Percentiles rank a stretch among this genome's conserved stretches.
phyloP scores from a whole-genome alignment of 495 filamentous ascomycete species.

The Neurospora discreta region DNA sequence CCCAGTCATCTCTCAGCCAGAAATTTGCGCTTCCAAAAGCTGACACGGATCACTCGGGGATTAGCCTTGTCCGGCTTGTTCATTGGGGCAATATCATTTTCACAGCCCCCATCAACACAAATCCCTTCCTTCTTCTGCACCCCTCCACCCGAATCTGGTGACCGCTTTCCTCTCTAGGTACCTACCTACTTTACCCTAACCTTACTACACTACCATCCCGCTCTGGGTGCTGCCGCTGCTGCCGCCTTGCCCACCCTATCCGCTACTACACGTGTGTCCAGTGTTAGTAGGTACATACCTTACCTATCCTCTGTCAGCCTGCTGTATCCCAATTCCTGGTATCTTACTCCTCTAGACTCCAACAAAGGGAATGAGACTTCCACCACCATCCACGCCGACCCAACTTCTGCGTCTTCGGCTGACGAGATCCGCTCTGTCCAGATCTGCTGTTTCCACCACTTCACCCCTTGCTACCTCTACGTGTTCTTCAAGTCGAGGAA shows the following conservation, averaged over 20 bases:
- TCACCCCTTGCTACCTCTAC: slow-evolving; percentile 1
- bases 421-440: slow-evolving; percentile 1
- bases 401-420: slow-evolving; percentile 3
- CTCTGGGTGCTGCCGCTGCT: neutral
- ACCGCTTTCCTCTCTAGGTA: neutral
- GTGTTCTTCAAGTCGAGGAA: neutral
- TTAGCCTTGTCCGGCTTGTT: neutral
- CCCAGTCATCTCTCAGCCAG: neutral
- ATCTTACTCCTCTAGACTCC: neutral
- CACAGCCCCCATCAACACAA: neutral
- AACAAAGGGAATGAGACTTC: neutral
- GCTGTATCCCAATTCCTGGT: neutral
- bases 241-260: neutral
- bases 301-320: neutral
- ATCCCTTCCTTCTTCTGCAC: neutral
- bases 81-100: neutral
- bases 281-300: neutral
- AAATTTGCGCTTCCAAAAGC: neutral
- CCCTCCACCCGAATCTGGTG: neutral
- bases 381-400: neutral
- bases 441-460: neutral
- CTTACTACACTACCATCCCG: neutral
- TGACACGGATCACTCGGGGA: neutral
- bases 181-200: neutral
- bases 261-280: neutral